Evolutionary conservation across 768 basidiomycete species (phyloP).

Genomic region (Trametopsis cervina): DNA sequence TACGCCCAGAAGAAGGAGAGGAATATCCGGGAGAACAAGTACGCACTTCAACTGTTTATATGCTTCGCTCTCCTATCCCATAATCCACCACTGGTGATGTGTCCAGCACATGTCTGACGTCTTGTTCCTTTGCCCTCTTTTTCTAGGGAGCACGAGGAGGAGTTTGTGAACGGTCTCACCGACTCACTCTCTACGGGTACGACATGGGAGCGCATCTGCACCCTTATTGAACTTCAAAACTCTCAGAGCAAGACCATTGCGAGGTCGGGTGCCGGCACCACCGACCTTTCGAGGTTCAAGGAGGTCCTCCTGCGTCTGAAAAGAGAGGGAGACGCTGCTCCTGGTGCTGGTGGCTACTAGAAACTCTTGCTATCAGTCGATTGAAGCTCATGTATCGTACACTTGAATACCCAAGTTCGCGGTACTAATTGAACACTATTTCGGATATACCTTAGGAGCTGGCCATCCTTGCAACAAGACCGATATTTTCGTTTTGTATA

Average conservation of each 20-base stretch:
- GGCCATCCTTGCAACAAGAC: no score
- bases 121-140: no score
- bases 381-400: background rate
- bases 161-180: slow-evolving; percentile 65
- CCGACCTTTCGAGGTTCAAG: slow-evolving; percentile 85
- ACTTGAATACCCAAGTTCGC: background rate
- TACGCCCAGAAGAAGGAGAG: slow-evolving; percentile 86
- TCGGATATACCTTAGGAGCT: no score
- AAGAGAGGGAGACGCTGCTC: slow-evolving; percentile 86
- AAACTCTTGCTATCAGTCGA: no score
- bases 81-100: background rate
- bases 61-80: background rate
- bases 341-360: slow-evolving; percentile 90
- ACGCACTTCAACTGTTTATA: slow-evolving; percentile 22
- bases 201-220: slow-evolving; percentile 93
- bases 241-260: slow-evolving; percentile 96
- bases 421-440: background rate
- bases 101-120: no score
- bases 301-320: slow-evolving; percentile 86
- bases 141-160: slow-evolving; percentile 77
- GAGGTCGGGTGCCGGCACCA: slow-evolving; percentile 79
- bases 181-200: slow-evolving; percentile 82
- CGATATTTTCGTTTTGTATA: no score
- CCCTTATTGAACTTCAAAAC: slow-evolving; percentile 82
- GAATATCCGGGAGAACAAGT: slow-evolving; percentile 96